These are phyloP conservation scores for Samsoniella hepiali DNA, from an alignment of 2,329 filamentous ascomycete species.

Conservation along the genomic window DNA sequence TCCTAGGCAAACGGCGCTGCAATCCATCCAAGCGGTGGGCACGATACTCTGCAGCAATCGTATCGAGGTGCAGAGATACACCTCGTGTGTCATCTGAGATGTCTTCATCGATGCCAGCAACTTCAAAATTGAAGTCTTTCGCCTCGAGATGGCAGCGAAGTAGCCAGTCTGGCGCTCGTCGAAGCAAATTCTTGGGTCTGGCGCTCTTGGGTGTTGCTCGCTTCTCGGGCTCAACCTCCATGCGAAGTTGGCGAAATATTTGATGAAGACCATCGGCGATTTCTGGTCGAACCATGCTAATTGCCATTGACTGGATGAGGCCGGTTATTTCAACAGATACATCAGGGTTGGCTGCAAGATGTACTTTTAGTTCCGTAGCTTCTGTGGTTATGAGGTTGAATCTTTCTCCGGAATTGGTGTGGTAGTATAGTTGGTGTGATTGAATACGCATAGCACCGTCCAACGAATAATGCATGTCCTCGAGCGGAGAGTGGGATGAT, in stretches of 20 bases:
- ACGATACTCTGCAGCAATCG: constrained; percentile 84
- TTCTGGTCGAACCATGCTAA: constrained; percentile 87
- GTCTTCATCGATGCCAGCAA: constrained; percentile 81
- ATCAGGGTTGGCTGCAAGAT: constrained; percentile 81
- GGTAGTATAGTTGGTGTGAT: constrained; percentile 90
- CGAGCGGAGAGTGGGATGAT: constrained; percentile 85
- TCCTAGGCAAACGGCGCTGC: constrained; percentile 56
- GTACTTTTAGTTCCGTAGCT: constrained; percentile 79
- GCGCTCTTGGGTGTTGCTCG: constrained; percentile 46
- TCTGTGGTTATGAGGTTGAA: constrained; percentile 88
- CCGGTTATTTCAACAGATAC: constrained; percentile 77
- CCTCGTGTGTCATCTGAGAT: constrained; percentile 82
- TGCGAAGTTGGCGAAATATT: constrained; percentile 79
- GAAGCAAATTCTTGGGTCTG: constrained; percentile 65
- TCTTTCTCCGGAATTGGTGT: constrained; percentile 75
- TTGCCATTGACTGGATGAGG: constrained; percentile 78
- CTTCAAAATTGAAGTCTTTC: constrained; percentile 83
- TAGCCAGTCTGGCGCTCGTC: constrained; percentile 79
- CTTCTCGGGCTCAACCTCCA: constrained; percentile 63
- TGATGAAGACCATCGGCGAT: constrained; percentile 90
- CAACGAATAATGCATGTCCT: constrained; percentile 82
- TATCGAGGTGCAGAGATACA: constrained; percentile 80
- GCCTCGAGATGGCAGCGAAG: constrained; percentile 80
- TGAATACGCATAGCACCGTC: constrained; percentile 78
- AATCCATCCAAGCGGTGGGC: constrained; percentile 70